phyloP scores from a whole-genome alignment of 495 filamentous ascomycete genomes.

The Pseudomonodictys pantanalensis region DNA sequence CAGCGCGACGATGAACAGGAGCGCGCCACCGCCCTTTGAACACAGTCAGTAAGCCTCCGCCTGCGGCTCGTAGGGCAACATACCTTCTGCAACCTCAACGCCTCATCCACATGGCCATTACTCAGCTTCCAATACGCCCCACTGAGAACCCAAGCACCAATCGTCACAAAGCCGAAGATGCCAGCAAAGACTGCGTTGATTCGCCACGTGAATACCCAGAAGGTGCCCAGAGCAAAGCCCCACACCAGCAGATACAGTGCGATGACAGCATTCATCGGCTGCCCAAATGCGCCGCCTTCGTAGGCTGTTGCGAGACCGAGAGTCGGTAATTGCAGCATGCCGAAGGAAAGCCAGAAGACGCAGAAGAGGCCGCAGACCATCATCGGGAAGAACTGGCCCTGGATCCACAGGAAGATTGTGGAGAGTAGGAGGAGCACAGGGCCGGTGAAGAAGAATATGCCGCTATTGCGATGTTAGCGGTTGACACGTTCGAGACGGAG shows the following conservation, averaged over 20 bases:
- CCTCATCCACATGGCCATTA: conserved; percentile 46
- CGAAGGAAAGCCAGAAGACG: conserved; percentile 58
- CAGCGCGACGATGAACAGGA: conserved; percentile 50
- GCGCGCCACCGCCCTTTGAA: conserved; percentile 15
- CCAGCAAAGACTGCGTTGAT: conserved; percentile 54
- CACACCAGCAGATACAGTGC: conserved; percentile 54
- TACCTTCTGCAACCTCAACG: conserved; percentile 47
- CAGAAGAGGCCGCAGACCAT: conserved; percentile 57
- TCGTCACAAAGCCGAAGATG: conserved; percentile 53
- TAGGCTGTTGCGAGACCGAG: conserved; percentile 51
- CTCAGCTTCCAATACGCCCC: conserved; percentile 53
- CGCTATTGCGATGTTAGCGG: conserved; percentile 33
- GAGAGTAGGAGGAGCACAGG: conserved; percentile 49
- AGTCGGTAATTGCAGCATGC: conserved; percentile 52
- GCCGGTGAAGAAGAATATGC: conserved; percentile 57
- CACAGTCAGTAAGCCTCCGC: not conserved
- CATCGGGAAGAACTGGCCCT: conserved; percentile 55
- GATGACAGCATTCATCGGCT: conserved; percentile 50
- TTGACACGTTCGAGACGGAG: too few species aligned
- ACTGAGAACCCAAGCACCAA: conserved; percentile 49
- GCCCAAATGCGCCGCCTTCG: conserved; percentile 45
- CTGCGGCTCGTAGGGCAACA: conserved; percentile 1
- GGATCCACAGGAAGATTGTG: conserved; percentile 52
- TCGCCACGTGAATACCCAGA: conserved; percentile 54
- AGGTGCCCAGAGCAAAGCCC: conserved; percentile 57